Percentiles rank a stretch among this genome's conserved stretches.
These are phyloP conservation scores for Penicillium egyptiacum DNA, from an alignment of 495 filamentous ascomycete species.

Conservation along the genomic window DNA sequence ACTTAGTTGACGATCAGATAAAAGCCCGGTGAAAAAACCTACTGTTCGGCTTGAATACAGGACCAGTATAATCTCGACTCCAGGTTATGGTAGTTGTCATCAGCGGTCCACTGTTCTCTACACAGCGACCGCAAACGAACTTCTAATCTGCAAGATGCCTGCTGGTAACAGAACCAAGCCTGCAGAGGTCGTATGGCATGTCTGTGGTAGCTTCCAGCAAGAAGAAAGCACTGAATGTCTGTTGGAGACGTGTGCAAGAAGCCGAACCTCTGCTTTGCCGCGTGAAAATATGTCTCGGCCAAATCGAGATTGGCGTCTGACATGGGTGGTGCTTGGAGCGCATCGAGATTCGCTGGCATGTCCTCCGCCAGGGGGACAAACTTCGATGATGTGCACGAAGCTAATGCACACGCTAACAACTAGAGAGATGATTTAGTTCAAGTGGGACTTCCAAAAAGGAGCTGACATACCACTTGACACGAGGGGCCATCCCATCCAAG, in stretches of 20 bases:
- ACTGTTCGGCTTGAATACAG: constrained; percentile 34
- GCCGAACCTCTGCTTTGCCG: constrained; percentile 29
- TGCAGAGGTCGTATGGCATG: constrained; percentile 28
- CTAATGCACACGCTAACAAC: constrained; percentile 32
- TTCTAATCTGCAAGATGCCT: constrained; percentile 32
- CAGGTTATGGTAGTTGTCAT: constrained; percentile 29
- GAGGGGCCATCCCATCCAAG: constrained; percentile 30
- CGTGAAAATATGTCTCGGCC: constrained; percentile 30
- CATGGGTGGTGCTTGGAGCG: constrained; percentile 19
- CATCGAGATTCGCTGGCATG: constrained; percentile 23
- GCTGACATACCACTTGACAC: constrained; percentile 29
- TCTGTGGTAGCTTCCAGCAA: constrained; percentile 30
- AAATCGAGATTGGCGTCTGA: constrained; percentile 24
- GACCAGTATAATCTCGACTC: constrained; percentile 33
- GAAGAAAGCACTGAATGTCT: constrained; percentile 31
- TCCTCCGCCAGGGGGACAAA: constrained; percentile 19
- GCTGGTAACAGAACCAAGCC: constrained; percentile 32
- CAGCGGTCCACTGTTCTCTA: constrained; percentile 27
- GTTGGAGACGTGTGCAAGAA: constrained; percentile 26
- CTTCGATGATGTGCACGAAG: constrained; percentile 16
- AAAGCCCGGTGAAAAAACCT: background rate
- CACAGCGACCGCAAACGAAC: constrained; percentile 27
- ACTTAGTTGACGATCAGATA: constrained; percentile 2
- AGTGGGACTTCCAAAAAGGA: background rate
- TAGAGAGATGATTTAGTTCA: constrained; percentile 11